Evolutionary conservation across 176 grass and related monocot genomes (phyloP).

Genomic region (Carex pumila): DNA sequence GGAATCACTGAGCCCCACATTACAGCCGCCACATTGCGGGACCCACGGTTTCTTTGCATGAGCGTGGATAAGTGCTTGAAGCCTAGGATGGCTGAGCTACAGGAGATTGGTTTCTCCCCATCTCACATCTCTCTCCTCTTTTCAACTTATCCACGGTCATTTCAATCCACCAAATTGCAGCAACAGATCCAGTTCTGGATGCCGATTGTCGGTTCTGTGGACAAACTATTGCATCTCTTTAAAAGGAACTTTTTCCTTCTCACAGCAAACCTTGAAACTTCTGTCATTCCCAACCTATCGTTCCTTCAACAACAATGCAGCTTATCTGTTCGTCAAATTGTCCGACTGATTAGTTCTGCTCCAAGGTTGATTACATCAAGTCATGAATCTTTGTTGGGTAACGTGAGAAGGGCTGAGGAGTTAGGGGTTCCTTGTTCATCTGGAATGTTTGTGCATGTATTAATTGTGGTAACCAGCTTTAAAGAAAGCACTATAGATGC

Average conservation of each 20-base stretch:
- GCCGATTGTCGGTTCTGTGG: slow-evolving; percentile 2
- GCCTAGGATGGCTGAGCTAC: neutral
- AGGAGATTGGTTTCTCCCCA: neutral
- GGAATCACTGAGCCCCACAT: neutral
- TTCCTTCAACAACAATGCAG: neutral
- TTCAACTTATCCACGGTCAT: too few relatives aligned
- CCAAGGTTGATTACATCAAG: neutral
- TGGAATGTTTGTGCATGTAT: too few relatives aligned
- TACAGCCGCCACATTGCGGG: neutral
- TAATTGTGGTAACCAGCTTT: too few relatives aligned
- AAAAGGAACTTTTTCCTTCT: neutral
- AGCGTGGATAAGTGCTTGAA: neutral
- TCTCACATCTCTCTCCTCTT: neutral
- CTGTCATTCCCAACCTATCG: neutral
- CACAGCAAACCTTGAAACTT: neutral
- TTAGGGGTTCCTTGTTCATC: neutral
- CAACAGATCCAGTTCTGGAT: slow-evolving; percentile 26
- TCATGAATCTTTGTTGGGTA: neutral
- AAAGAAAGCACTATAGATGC: too few relatives aligned
- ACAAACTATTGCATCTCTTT: neutral
- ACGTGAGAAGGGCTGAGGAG: neutral
- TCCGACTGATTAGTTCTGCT: neutral
- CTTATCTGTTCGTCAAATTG: neutral
- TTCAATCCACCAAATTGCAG: neutral
- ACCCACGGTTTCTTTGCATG: neutral